phyloP scores from a whole-genome alignment of 1,284 basidiomycete species.

The Limonomyces culmigenus region DNA sequence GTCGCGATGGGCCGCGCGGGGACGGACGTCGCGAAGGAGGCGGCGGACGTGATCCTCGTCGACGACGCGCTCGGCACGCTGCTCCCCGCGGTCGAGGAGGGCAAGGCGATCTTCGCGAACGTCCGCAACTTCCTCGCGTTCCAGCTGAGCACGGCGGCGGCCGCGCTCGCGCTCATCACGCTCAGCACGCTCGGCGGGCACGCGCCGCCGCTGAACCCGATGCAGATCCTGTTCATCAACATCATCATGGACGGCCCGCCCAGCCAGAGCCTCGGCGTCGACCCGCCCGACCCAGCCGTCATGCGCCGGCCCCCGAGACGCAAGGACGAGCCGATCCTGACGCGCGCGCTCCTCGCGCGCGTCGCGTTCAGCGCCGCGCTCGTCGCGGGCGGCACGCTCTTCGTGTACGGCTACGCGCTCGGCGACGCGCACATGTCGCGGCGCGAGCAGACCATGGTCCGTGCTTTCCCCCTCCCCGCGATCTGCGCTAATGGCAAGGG shows the following conservation, averaged over 20 bases:
- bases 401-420: constrained; percentile 73
- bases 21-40: constrained; percentile 97
- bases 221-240: constrained; percentile 99
- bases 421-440: constrained; percentile 68
- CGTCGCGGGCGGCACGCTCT: constrained; percentile 81
- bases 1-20: constrained; percentile 95
- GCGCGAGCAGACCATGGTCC: constrained; percentile 88
- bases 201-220: constrained; percentile 88
- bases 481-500: not conserved
- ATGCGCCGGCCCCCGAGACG: constrained; percentile 81
- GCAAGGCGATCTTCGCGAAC: constrained; percentile 98
- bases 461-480: constrained; percentile 10
- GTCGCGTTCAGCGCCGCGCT: constrained; percentile 84
- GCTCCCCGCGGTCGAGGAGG: constrained; percentile 89
- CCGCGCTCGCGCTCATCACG: constrained; percentile 88
- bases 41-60: constrained; percentile 91
- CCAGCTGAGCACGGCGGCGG: constrained; percentile 92
- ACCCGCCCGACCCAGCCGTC: constrained; percentile 82
- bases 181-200: constrained; percentile 81
- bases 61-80: constrained; percentile 97
- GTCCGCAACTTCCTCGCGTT: constrained; percentile 97
- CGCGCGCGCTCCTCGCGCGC: constrained; percentile 51
- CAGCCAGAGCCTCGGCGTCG: constrained; percentile 90
- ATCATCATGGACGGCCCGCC: constrained; percentile 99
- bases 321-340: constrained; percentile 84